phyloP scores from a whole-genome alignment of 2,329 filamentous ascomycete genomes.

The Reticulascus tulasneorum region DNA sequence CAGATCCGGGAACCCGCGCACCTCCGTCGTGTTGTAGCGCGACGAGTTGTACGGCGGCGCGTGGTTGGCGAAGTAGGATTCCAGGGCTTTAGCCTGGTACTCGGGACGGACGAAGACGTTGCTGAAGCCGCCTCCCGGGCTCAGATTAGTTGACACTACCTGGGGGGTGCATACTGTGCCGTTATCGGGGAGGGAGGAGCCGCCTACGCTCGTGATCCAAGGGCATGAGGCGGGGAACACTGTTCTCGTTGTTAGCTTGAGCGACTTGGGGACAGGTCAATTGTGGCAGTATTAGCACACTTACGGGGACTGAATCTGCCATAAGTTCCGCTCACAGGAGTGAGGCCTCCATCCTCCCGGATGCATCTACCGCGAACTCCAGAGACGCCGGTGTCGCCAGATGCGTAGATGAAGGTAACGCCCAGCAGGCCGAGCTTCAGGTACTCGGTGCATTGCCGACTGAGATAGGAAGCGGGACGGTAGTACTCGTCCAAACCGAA shows the following conservation, averaged over 20 bases:
- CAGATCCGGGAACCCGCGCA: constrained; percentile 46
- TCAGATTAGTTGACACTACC: too few species aligned
- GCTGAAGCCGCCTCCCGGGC: constrained; percentile 45
- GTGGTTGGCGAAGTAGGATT: constrained; percentile 33
- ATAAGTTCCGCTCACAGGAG: too few species aligned
- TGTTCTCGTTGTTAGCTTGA: constrained; percentile 28
- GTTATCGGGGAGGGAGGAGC: constrained; percentile 40
- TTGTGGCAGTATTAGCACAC: too few species aligned
- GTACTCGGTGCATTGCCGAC: constrained; percentile 51
- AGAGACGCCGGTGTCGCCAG: constrained; percentile 45
- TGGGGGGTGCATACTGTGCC: constrained; percentile 35
- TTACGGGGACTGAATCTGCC: too few species aligned
- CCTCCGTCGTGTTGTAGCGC: constrained; percentile 39
- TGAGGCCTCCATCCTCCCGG: constrained; percentile 21
- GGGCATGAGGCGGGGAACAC: constrained; percentile 42
- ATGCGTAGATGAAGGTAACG: constrained; percentile 45
- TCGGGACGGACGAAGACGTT: constrained; percentile 42
- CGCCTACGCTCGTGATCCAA: constrained; percentile 49
- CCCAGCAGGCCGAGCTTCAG: constrained; percentile 54
- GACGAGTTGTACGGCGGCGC: constrained; percentile 36
- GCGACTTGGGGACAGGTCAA: too few species aligned
- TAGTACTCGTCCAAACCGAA: constrained; percentile 52
- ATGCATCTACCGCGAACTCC: constrained; percentile 34
- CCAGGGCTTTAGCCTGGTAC: constrained; percentile 41
- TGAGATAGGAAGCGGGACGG: constrained; percentile 42